phyloP scores from a whole-genome alignment of 371 early-diverging fungal genomes.

The Basidiobolus meristosporus region DNA sequence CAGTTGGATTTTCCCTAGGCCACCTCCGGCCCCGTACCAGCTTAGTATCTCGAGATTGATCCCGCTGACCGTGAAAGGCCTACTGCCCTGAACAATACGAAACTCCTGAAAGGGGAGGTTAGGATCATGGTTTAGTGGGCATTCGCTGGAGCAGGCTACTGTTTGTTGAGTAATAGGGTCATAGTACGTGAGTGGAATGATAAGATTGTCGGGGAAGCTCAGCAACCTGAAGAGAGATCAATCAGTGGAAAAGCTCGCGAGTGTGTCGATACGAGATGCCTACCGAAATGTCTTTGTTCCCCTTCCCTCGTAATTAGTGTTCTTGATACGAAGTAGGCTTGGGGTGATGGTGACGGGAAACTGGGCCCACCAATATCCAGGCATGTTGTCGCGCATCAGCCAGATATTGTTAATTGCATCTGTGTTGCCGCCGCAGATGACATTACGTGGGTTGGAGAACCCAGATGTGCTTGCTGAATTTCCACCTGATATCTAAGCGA shows the following conservation, averaged over 20 bases:
- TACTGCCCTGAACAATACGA: background rate
- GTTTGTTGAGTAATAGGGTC: conserved; percentile 23
- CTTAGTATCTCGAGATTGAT: conserved; percentile 35
- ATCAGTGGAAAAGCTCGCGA: background rate
- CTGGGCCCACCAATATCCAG: conserved; percentile 39
- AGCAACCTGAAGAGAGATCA: conserved; percentile 8
- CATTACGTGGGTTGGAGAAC: conserved; percentile 19
- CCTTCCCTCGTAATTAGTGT: conserved; percentile 26
- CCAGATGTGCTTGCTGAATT: conserved; percentile 2
- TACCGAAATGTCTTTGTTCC: conserved; percentile 47
- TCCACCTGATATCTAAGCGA: conserved; percentile 3
- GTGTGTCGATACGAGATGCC: conserved; percentile 1
- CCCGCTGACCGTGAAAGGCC: conserved; percentile 16
- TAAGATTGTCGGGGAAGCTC: conserved; percentile 20
- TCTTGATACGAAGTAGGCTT: conserved; percentile 40
- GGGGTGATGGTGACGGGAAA: conserved; percentile 38
- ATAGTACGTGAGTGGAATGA: conserved; percentile 28
- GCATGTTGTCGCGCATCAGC: conserved; percentile 35
- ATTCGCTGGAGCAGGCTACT: conserved; percentile 28
- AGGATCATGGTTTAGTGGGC: conserved; percentile 15
- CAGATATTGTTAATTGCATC: conserved; percentile 23
- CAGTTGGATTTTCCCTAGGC: conserved; percentile 39
- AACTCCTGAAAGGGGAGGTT: conserved; percentile 2
- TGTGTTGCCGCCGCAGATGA: conserved; percentile 18
- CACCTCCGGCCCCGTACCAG: conserved; percentile 59